These are phyloP conservation scores for Boletus rubroflammeus DNA, from an alignment of 768 basidiomycete species.

Conservation along the genomic window DNA sequence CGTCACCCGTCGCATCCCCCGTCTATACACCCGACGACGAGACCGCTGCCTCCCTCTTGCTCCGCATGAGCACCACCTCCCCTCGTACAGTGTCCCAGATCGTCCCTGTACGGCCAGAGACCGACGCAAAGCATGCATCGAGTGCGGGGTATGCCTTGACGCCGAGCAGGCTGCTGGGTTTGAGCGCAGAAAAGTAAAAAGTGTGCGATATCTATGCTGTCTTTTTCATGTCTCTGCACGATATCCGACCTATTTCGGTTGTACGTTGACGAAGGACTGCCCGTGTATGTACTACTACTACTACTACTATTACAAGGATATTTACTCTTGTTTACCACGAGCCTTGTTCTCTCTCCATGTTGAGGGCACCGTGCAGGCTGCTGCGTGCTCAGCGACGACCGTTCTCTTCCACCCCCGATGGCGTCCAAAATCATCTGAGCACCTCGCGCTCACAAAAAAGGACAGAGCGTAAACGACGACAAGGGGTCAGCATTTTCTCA, in stretches of 20 bases:
- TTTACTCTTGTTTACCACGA: slow-evolving; percentile 12
- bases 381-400: neutral
- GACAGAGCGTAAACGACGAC: slow-evolving; percentile 75
- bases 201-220: neutral
- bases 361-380: neutral
- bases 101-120: neutral
- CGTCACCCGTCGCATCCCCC: slow-evolving; percentile 24
- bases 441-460: slow-evolving; percentile 39
- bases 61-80: slow-evolving; percentile 51
- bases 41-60: slow-evolving; percentile 60
- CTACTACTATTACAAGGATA: neutral
- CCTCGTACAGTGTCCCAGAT: neutral
- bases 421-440: neutral
- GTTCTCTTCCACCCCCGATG: neutral
- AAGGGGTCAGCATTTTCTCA: slow-evolving; percentile 45
- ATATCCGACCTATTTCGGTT: no score
- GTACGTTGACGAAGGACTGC: neutral
- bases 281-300: slow-evolving; percentile 5
- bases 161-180: slow-evolving; percentile 24
- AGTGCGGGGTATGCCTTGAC: slow-evolving; percentile 19
- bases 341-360: slow-evolving; percentile 7
- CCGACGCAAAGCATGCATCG: neutral
- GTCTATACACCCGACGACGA: slow-evolving; percentile 57
- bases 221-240: neutral
- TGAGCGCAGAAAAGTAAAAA: slow-evolving; percentile 16